phyloP scores from a whole-genome alignment of 495 filamentous ascomycete species.

The Oidiodendron maius region DNA sequence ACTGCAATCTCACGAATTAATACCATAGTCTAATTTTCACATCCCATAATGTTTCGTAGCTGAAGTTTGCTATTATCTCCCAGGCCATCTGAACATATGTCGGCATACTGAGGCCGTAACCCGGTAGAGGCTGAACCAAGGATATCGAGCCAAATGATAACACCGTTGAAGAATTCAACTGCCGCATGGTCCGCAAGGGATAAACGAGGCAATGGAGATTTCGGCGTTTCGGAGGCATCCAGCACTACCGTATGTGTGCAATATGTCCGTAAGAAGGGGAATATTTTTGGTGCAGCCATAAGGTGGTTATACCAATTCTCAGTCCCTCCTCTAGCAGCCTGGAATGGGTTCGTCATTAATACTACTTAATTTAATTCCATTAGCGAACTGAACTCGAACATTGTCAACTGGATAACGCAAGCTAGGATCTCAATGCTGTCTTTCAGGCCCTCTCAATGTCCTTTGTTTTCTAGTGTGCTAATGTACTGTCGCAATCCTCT shows the following conservation, averaged over 20 bases:
- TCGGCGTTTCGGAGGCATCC: background rate
- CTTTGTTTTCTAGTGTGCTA: background rate
- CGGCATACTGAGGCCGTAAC: background rate
- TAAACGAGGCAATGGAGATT: background rate
- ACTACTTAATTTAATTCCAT: background rate
- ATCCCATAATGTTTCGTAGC: background rate
- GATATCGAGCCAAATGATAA: background rate
- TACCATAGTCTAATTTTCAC: background rate
- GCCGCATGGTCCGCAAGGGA: background rate
- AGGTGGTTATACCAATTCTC: background rate
- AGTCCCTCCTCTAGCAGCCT: background rate
- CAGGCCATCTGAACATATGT: background rate
- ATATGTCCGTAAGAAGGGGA: background rate
- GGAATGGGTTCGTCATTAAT: background rate
- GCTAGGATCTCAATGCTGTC: background rate
- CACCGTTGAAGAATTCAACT: background rate
- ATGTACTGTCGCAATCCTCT: background rate
- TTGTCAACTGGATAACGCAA: background rate
- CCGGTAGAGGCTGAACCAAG: background rate
- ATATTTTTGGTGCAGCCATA: background rate
- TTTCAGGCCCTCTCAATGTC: background rate
- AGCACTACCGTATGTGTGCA: background rate
- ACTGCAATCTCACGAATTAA: slow-evolving; percentile 1
- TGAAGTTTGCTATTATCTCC: background rate
- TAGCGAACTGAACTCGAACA: background rate